Evolutionary conservation across 2,329 filamentous ascomycete genomes (phyloP).

Genomic region (Proliferodiscus dingleyae): DNA sequence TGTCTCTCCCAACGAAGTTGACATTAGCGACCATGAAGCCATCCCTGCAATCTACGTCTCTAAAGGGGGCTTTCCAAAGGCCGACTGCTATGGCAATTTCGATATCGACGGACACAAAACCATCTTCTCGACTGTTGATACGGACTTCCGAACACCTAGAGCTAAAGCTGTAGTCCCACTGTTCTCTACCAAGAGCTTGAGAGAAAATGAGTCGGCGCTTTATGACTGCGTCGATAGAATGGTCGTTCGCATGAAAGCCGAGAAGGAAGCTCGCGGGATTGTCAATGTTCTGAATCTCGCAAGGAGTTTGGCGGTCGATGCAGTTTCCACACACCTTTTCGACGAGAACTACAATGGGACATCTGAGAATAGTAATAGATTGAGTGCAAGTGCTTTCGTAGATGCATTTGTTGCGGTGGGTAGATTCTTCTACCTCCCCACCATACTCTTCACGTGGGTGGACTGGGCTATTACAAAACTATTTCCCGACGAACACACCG

Average conservation of each 20-base stretch:
- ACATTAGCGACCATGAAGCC: conserved; percentile 32
- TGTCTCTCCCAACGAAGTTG: conserved; percentile 32
- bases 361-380: conserved; percentile 24
- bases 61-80: conserved; percentile 49
- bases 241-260: conserved; percentile 37
- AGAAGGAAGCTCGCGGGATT: conserved; percentile 23
- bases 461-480: conserved; percentile 34
- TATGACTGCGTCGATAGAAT: conserved; percentile 39
- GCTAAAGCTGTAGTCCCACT: conserved; percentile 46
- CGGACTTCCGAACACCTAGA: conserved; percentile 37
- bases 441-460: conserved; percentile 33
- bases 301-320: conserved; percentile 48
- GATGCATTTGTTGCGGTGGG: conserved; percentile 51
- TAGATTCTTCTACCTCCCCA: conserved; percentile 49
- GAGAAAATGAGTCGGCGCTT: conserved; percentile 35
- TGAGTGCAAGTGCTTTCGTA: conserved; percentile 46
- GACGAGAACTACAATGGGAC: conserved; percentile 44
- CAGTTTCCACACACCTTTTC: conserved; percentile 50
- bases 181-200: conserved; percentile 44
- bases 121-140: conserved; percentile 46
- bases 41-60: conserved; percentile 44
- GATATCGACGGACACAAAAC: conserved; percentile 52
- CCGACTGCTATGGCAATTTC: conserved; percentile 49
- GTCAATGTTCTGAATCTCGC: conserved; percentile 47
- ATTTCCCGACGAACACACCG: conserved; percentile 32